These are phyloP conservation scores for Colletotrichum sp. DNA, from an alignment of 2,329 filamentous ascomycete genomes.

Conservation along the genomic window DNA sequence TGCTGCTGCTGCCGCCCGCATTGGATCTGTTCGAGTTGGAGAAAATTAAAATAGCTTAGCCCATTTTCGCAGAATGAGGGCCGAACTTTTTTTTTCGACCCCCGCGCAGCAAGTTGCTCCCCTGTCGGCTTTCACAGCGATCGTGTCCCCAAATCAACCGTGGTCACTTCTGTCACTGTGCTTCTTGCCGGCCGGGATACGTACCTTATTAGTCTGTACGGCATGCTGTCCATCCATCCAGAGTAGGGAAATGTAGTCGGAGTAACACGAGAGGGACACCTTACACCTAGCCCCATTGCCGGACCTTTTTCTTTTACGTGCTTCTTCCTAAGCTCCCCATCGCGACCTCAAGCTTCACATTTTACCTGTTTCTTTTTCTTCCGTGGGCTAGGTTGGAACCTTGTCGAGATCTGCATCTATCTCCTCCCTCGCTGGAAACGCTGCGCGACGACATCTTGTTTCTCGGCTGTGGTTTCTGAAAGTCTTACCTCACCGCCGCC, in stretches of 20 bases:
- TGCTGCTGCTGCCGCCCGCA: neutral
- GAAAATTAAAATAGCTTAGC: neutral
- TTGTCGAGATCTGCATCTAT: neutral
- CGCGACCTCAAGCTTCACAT: neutral
- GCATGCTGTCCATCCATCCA: neutral
- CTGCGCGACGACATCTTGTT: neutral
- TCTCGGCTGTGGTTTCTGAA: neutral
- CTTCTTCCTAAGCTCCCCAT: neutral
- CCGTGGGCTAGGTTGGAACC: neutral
- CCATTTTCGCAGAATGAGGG: neutral
- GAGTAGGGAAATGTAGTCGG: neutral
- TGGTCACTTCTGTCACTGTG: neutral
- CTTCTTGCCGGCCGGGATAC: neutral
- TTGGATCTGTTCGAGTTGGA: neutral
- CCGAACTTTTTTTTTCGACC: neutral
- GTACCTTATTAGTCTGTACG: neutral
- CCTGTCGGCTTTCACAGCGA: neutral
- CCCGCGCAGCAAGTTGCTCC: neutral
- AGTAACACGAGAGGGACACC: conserved; percentile 10
- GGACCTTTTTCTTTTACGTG: conserved; percentile 4
- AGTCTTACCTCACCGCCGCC: conserved; percentile 9
- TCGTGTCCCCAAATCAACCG: neutral
- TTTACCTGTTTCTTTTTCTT: neutral
- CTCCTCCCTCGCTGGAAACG: neutral
- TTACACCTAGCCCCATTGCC: neutral